Conservation (phyloP, 2,329 filamentous ascomycete species). For the Stagonosporopsis vannaccii region DNA sequence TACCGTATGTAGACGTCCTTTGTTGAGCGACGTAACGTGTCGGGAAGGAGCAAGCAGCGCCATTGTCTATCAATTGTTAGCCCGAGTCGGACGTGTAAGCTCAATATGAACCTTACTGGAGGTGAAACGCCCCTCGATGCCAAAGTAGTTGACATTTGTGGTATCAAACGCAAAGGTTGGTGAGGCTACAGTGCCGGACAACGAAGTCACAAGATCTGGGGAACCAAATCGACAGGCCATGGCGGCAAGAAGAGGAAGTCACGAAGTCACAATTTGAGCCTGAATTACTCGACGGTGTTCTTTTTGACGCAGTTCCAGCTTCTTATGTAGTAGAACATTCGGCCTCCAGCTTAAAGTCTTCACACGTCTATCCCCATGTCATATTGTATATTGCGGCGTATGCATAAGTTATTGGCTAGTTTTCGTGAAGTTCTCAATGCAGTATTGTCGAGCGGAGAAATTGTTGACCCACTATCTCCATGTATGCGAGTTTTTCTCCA, state of each 20-base stretch:
- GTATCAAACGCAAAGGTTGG: slow-evolving; percentile 28
- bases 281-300: too few species aligned
- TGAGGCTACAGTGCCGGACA: slow-evolving; percentile 13
- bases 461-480: not conserved
- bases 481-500: not conserved
- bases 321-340: not conserved
- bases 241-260: not conserved
- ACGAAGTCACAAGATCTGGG: slow-evolving; percentile 24
- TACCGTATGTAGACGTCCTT: slow-evolving; percentile 24
- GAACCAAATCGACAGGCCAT: slow-evolving; percentile 30
- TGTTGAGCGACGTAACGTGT: slow-evolving; percentile 20
- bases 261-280: not conserved
- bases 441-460: not conserved
- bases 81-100: too few species aligned
- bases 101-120: slow-evolving; percentile 15
- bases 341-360: not conserved
- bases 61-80: slow-evolving; percentile 16
- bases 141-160: slow-evolving; percentile 22
- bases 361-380: not conserved
- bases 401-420: slow-evolving; percentile 6
- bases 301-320: too few species aligned
- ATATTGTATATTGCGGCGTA: slow-evolving; percentile 1
- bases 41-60: slow-evolving; percentile 25
- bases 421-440: not conserved
- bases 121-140: slow-evolving; percentile 23